Percentiles rank a stretch among this genome's conserved stretches.
Conservation (phyloP, 2,329 filamentous ascomycete genomes). For the Colletotrichum brevisporum region DNA sequence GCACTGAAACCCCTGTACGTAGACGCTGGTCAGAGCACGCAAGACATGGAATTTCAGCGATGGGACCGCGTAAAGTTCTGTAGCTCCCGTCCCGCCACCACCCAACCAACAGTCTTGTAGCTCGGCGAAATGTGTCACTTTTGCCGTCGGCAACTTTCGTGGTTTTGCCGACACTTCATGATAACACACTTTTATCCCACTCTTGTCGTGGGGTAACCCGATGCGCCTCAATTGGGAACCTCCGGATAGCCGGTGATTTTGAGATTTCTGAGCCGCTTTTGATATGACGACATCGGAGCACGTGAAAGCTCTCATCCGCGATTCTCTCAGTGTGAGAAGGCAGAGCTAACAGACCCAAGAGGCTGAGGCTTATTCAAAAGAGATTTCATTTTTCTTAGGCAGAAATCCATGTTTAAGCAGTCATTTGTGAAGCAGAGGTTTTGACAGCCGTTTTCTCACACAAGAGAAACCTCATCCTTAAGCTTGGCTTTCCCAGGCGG, state of each 20-base stretch:
- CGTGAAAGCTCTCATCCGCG: neutral
- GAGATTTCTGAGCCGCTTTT: neutral
- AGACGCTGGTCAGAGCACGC: constrained; percentile 8
- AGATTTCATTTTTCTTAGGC: no score
- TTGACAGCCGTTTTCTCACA: no score
- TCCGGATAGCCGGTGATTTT: neutral
- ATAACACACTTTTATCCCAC: neutral
- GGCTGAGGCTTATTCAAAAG: no score
- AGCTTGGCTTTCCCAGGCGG: neutral
- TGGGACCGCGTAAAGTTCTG: constrained; percentile 10
- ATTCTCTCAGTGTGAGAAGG: no score
- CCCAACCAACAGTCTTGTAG: neutral
- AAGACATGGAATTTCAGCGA: neutral
- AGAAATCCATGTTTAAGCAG: no score
- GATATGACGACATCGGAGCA: neutral
- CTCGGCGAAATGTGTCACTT: constrained; percentile 22
- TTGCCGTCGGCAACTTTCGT: constrained; percentile 28
- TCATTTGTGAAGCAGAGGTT: no score
- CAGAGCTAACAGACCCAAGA: no score
- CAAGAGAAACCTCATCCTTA: no score
- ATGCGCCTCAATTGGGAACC: neutral
- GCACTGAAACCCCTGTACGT: constrained; percentile 8
- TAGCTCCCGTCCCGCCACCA: constrained; percentile 7
- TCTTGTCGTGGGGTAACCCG: neutral
- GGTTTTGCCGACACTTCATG: constrained; percentile 3